Conservation (phyloP, 768 basidiomycete genomes). For the Agaricus sinodeliciosus region DNA sequence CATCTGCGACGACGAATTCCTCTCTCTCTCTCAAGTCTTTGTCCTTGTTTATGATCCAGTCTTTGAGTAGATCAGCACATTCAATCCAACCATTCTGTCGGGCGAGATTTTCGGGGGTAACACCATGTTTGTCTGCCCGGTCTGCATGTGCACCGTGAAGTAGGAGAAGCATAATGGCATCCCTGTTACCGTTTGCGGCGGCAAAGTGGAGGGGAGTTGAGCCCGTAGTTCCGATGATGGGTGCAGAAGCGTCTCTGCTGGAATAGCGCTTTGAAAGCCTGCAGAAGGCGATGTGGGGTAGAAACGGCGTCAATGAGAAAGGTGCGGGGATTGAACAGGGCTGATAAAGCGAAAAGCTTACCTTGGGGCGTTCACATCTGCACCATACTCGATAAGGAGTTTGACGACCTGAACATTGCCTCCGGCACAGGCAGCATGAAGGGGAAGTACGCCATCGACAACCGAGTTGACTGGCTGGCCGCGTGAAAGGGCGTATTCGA, state of each 20-base stretch:
- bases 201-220: conserved; percentile 96
- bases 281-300: conserved; percentile 9
- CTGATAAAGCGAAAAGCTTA: conserved; percentile 25
- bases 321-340: conserved; percentile 5
- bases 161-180: conserved; percentile 73
- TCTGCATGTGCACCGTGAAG: conserved; percentile 78
- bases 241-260: conserved; percentile 55
- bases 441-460: conserved; percentile 91
- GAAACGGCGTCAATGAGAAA: conserved; percentile 12
- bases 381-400: conserved; percentile 85
- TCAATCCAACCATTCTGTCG: conserved; percentile 74
- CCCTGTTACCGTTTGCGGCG: conserved; percentile 86
- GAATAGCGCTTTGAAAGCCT: conserved; percentile 72
- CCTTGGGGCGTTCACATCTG: conserved; percentile 98
- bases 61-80: conserved; percentile 65
- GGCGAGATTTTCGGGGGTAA: conserved; percentile 83
- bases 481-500: conserved; percentile 86
- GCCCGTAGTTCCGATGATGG: conserved; percentile 78
- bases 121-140: conserved; percentile 84
- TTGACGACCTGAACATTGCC: conserved; percentile 86
- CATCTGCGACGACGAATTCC: conserved; percentile 16
- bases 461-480: conserved; percentile 97
- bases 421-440: conserved; percentile 91
- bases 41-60: conserved; percentile 61
- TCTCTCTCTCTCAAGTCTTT: conserved; percentile 52